Conservation (phyloP, 441 rosid species). For the Omphalea diandra region DNA sequence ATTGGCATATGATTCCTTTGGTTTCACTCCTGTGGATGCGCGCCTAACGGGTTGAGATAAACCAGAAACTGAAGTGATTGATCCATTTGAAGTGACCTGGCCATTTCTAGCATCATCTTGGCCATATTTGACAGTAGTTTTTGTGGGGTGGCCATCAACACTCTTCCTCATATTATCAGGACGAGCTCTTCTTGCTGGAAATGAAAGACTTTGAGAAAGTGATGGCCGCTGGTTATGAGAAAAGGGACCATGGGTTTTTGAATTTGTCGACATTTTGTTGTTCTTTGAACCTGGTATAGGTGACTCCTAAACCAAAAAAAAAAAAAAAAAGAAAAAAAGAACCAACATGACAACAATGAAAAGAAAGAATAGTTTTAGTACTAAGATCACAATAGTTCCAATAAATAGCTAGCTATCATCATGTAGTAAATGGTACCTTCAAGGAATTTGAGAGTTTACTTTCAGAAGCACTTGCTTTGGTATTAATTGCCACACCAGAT, state of each 20-base stretch:
- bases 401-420: slow-evolving; percentile 14
- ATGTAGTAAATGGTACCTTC: slow-evolving; percentile 39
- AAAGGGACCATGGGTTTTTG: slow-evolving; percentile 39
- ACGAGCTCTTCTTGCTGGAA: slow-evolving; percentile 50
- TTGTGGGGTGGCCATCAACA: slow-evolving; percentile 44
- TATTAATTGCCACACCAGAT: slow-evolving; percentile 28
- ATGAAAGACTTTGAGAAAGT: slow-evolving; percentile 68
- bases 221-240: slow-evolving; percentile 42
- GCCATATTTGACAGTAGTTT: slow-evolving; percentile 39
- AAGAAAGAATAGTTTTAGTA: not conserved
- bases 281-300: slow-evolving; percentile 33
- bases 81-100: slow-evolving; percentile 29
- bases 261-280: slow-evolving; percentile 42
- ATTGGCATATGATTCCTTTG: slow-evolving; percentile 36
- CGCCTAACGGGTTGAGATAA: slow-evolving; percentile 32
- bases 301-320: slow-evolving; percentile 55
- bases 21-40: slow-evolving; percentile 29
- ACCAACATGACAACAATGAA: not conserved
- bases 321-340: slow-evolving; percentile 10
- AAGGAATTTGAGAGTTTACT: slow-evolving; percentile 37
- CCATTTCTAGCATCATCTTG: slow-evolving; percentile 31
- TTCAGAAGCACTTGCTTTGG: slow-evolving; percentile 31
- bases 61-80: slow-evolving; percentile 26
- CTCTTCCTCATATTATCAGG: slow-evolving; percentile 52
- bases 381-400: not conserved